Conservation (phyloP, 2,329 filamentous ascomycete genomes). For the Fusarium solani-melongenae region DNA sequence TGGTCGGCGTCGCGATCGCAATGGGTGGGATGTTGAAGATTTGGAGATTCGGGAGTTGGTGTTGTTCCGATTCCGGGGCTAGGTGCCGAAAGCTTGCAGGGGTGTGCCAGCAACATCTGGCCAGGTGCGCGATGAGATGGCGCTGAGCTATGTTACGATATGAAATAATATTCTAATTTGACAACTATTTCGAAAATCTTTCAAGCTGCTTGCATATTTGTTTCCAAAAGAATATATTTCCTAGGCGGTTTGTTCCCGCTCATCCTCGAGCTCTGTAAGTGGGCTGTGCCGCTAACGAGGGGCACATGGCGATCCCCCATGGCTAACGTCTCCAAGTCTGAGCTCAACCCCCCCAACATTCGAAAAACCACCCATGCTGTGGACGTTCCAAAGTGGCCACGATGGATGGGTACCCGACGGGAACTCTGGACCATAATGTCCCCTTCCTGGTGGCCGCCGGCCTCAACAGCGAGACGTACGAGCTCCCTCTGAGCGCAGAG, state of each 20-base stretch:
- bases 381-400: constrained; percentile 32
- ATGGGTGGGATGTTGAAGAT: constrained; percentile 35
- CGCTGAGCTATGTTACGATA: background rate
- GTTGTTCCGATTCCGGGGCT: constrained; percentile 48
- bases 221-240: background rate
- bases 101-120: constrained; percentile 7
- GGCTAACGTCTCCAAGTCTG: constrained; percentile 37
- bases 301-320: constrained; percentile 31
- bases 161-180: constrained; percentile 3
- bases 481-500: constrained; percentile 58
- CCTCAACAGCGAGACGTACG: constrained; percentile 60
- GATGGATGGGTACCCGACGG: constrained; percentile 84
- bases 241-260: background rate
- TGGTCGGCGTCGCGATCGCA: constrained; percentile 4
- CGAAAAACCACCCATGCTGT: constrained; percentile 38
- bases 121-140: constrained; percentile 1
- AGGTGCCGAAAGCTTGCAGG: constrained; percentile 29
- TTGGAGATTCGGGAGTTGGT: constrained; percentile 30
- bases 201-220: background rate
- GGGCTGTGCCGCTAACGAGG: constrained; percentile 41
- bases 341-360: constrained; percentile 24
- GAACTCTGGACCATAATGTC: constrained; percentile 88
- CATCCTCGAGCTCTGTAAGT: constrained; percentile 37
- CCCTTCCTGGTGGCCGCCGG: constrained; percentile 87
- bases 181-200: background rate